Base-by-base conservation (phyloP, 192 early-diverging fungal species). In the Helicostylum pulchrum region DNA sequence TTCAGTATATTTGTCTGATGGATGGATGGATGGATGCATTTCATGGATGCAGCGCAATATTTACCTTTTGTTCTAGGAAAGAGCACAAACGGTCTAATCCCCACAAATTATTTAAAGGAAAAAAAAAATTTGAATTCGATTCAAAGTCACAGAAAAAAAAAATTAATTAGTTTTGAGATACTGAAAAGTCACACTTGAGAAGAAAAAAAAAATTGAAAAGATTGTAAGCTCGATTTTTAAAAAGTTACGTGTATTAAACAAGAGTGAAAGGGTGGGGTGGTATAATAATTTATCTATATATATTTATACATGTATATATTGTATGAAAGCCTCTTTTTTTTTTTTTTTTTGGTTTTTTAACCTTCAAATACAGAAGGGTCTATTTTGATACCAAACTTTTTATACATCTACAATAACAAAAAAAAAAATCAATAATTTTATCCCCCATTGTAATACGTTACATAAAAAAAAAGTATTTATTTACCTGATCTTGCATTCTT, bases 331-430 rank as follows among this genome's bases (percentile, higher is more conserved):
- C 2, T 26, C 26, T 26, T 26, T 2, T 26, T 26, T 26, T 26
- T 26, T 26, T 5, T 15, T 49, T 12, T 5, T 30, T n/a, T 52
- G n/a, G n/a, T 42, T 53, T 59, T 62, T 48, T 63, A 93, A 8
- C 83, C 90, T 43, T 84, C 87, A 79, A 96, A 93, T 14, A 89
- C 74, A 7, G 72, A 77, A 9, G 88, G 83, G 68, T 95, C 92
- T 31, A 97, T 76, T 48, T 77, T 77, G 60, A 93, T 85, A 15
- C 95, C 95, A 53, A 90, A 88, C 72, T 89, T 82, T 54, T 80
- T 73, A 66, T 93, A 86, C 26, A 95, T 66, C 30, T 78, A 57
- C 53, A 61, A 45, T 7, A 12, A 14, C 39, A 45, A 34, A 48
- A 34, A 34, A 48, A 34, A 32, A 45, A 17, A 60, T 45, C 30